Base-by-base conservation (phyloP, 805 yeast species). In the Blastobotrys americana region DNA sequence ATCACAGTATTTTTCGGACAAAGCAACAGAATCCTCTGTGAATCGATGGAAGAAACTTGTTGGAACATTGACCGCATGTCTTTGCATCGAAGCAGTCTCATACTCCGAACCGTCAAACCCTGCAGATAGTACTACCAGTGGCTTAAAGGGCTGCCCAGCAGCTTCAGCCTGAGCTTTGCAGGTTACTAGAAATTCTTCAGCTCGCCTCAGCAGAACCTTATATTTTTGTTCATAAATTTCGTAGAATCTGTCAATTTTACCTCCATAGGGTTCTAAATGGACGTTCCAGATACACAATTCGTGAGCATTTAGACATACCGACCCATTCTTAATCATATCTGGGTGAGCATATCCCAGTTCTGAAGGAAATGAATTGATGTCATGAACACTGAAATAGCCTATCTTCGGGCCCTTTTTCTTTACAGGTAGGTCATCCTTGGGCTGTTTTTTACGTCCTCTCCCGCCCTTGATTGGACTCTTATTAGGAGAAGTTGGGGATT, bases 21-120 rank as follows among this genome's bases (percentile, higher is more conserved):
- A 63, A 44, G 72, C 74, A n/a, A 79, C 77, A 0, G 83, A 80
- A 60, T 85, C 95, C 31, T 71, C 70, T 3, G 94, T 80, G 56
- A 85, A 84, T 35, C 70, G 71, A 16, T 84, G 73, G 59, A 81
- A 85, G 56, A 86, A 85, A 16, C 81, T 74, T 0, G 94, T 84
- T 3, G 95, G 95, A 8, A 85, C 87, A 55, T 81, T 79, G 20
- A 82, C 85, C 0, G 78, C 77, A 59, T 86, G 95, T 43, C 95
- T 69, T 62, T 85, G 95, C 95, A 85, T 86, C 41, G 80, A 76
- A n/a, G 77, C 76, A 46, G 79, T 80, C 58, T 85, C 95, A 60
- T 74, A 80, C 58, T 85, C 95, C 15, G 84, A 78, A 2, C 93
- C 94, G 64, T 85, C 95, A 59, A 85, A 86, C 1, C 95, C 95